phyloP scores from a whole-genome alignment of 257 asterid genomes.

The Prunella vulgaris region DNA sequence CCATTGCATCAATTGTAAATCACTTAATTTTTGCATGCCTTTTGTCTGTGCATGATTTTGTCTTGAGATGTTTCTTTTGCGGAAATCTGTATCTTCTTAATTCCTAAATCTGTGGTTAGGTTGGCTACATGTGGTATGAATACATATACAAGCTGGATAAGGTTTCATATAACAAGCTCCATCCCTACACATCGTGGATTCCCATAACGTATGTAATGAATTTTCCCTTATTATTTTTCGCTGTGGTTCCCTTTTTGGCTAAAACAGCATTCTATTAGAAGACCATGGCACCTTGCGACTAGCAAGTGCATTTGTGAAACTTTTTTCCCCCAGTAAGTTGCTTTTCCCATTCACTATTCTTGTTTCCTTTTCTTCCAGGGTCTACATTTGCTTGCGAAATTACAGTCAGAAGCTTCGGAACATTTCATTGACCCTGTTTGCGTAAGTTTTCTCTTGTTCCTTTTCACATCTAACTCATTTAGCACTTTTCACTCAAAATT shows the following conservation, averaged over 20 bases:
- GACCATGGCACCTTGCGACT: conserved; percentile 6
- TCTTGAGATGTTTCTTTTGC: background rate
- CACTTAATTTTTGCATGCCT: background rate
- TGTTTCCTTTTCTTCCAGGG: conserved; percentile 36
- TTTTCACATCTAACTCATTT: background rate
- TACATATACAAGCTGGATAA: conserved; percentile 80
- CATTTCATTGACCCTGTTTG: conserved; percentile 71
- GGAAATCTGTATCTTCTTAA: conserved; percentile 6
- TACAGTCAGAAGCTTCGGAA: conserved; percentile 76
- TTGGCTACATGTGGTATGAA: conserved; percentile 68
- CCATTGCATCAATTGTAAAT: conserved; percentile 47
- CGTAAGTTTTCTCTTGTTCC: conserved; percentile 49
- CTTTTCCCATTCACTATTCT: conserved; percentile 24
- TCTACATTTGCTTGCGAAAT: conserved; percentile 71
- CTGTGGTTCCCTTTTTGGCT: conserved; percentile 11
- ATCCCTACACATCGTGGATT: conserved; percentile 95
- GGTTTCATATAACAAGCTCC: conserved; percentile 71
- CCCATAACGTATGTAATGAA: conserved; percentile 67
- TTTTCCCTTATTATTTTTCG: background rate
- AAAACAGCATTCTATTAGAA: background rate
- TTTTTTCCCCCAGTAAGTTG: background rate
- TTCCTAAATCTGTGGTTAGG: conserved; percentile 30
- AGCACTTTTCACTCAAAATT: background rate
- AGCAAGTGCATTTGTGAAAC: background rate
- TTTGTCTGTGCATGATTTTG: conserved; percentile 6